Evolutionary conservation across 2,329 filamentous ascomycete genomes (phyloP).

Genomic region (Cordyceps tenuipes): DNA sequence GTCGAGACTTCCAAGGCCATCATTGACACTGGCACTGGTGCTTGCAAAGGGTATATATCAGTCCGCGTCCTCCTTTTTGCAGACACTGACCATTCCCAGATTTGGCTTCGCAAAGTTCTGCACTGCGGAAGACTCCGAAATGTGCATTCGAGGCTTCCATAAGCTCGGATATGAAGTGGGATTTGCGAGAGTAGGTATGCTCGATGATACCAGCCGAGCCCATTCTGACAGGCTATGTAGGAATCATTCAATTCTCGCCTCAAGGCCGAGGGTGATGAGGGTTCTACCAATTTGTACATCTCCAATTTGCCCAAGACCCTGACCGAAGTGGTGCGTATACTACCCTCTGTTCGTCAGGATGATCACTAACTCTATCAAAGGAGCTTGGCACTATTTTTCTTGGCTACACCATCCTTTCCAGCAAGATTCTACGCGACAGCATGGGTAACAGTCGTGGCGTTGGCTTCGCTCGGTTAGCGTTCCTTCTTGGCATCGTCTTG

Average conservation of each 20-base stretch:
- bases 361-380: slow-evolving; percentile 29
- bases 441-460: slow-evolving; percentile 93
- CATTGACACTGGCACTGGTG: slow-evolving; percentile 85
- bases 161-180: slow-evolving; percentile 94
- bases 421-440: slow-evolving; percentile 87
- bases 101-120: slow-evolving; percentile 97
- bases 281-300: slow-evolving; percentile 93
- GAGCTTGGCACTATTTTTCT: slow-evolving; percentile 72
- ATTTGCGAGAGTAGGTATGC: slow-evolving; percentile 69
- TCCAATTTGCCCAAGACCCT: slow-evolving; percentile 90
- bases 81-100: slow-evolving; percentile 40
- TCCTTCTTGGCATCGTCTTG: not conserved
- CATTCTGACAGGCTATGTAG: slow-evolving; percentile 34
- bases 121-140: slow-evolving; percentile 79
- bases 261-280: slow-evolving; percentile 85
- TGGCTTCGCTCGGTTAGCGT: slow-evolving; percentile 81
- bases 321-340: slow-evolving; percentile 65
- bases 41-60: slow-evolving; percentile 79
- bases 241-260: slow-evolving; percentile 98
- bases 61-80: slow-evolving; percentile 1
- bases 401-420: slow-evolving; percentile 78
- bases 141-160: slow-evolving; percentile 93
- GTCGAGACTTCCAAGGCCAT: slow-evolving; percentile 98
- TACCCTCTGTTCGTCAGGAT: not conserved
- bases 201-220: slow-evolving; percentile 1